Conservation (phyloP, 352 stramenopile species). For the Thraustotheca clavata region DNA sequence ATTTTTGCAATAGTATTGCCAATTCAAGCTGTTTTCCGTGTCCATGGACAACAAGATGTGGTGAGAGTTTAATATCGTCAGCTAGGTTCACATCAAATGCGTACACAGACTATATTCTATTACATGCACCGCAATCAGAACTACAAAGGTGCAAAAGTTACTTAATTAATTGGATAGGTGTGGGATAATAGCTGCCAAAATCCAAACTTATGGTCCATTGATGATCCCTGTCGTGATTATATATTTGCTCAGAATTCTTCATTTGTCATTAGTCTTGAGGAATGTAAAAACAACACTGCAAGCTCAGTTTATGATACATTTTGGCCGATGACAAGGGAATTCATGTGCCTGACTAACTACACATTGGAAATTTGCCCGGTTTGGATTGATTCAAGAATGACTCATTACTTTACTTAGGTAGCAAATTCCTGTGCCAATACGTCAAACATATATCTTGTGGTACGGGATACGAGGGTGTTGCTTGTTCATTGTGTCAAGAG, state of each 20-base stretch:
- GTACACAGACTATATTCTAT: no score
- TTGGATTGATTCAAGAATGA: not conserved
- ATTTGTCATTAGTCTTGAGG: not conserved
- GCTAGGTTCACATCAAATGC: no score
- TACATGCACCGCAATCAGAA: no score
- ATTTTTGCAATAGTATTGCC: no score
- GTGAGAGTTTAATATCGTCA: no score
- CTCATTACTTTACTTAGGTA: constrained; percentile 24
- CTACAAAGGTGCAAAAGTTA: no score
- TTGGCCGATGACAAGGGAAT: constrained; percentile 43
- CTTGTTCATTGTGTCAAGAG: constrained; percentile 55
- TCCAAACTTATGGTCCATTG: not conserved
- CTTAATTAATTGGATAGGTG: no score
- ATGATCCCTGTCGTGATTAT: not conserved
- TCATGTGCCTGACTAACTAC: constrained; percentile 41
- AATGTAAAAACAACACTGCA: constrained; percentile 14
- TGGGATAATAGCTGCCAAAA: no score
- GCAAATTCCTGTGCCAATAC: constrained; percentile 39
- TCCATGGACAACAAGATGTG: no score
- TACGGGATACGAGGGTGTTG: constrained; percentile 24
- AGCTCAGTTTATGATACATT: constrained; percentile 33
- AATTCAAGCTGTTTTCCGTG: no score
- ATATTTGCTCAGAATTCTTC: not conserved
- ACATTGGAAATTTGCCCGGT: constrained; percentile 55
- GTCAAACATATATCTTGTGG: constrained; percentile 29